Base-by-base conservation (phyloP, 108 stramenopile species). In the Skeletonema tropicum region DNA sequence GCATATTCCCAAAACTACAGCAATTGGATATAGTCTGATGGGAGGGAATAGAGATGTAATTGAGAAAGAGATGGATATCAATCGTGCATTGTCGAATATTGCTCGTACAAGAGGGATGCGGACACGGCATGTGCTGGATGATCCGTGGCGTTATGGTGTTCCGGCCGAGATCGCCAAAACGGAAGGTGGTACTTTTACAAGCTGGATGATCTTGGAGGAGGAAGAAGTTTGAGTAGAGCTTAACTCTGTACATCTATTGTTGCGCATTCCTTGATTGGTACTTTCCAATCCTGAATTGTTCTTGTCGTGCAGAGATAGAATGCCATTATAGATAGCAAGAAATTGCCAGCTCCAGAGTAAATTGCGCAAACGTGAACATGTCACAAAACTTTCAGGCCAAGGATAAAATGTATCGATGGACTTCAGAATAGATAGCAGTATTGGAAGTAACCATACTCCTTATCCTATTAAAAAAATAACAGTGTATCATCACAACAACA, bases 11-110 rank as follows among this genome's bases (percentile, higher is more conserved):
- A 52, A 42, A 19, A 73, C 81, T 41, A 80, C 69, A 15, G 85
- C 74, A 26, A 57, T 86, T 5, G 85, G 85, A n/a, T 86, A 65
- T 55, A 81, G 75, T 67, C 57, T 86, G 29, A 30, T 86, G 38
- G 85, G 85, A 32, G 83, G 85, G 21, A 60, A 62, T 31, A 66
- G 58, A 61, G 70, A 83, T 64, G 64, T 83, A 6, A 65, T 86
- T 2, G 85, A 72, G 29, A 86, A 86, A 45, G 85, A 86, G 59
- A 13, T 74, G 41, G 69, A 30, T 11, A 61, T 83, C 35, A 57
- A 30, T 1, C 79, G 68, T 13, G 85, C 79, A 7, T 35, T 86
- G 66, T 26, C 71, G 35, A 49, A 11, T 3, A 80, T 86, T 17
- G 85, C 80, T 17, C 42, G 66, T 4, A 64, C 57, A n/a, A 64